A percentile compares a stretch with the other conserved stretches of the same genome.
Conservation (phyloP, 148 eudicot genomes). For the Nepenthes mirabilis region DNA sequence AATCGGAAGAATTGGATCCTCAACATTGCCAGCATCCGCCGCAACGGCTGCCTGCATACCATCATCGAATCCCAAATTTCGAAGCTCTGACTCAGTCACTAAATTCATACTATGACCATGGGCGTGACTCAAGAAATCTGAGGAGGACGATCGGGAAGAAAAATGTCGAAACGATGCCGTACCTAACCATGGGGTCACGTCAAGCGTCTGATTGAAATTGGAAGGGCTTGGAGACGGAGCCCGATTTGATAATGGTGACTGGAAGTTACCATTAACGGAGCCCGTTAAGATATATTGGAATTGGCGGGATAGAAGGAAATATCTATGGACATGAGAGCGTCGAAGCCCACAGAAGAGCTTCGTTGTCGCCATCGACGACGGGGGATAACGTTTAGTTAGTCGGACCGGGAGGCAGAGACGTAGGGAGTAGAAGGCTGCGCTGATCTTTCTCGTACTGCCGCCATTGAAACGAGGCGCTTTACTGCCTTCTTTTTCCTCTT, state of each 20-base stretch:
- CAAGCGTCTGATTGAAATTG: neutral
- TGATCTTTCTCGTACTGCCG: too few species aligned
- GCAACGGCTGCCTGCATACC: slow-evolving; percentile 11
- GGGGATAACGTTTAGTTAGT: neutral
- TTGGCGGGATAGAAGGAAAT: slow-evolving; percentile 7
- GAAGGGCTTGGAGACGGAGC: slow-evolving; percentile 2
- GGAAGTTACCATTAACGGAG: neutral
- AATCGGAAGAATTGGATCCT: slow-evolving; percentile 40
- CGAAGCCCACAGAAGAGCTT: slow-evolving; percentile 17
- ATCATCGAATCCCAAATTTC: slow-evolving; percentile 15
- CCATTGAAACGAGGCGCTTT: too few species aligned
- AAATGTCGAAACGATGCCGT: slow-evolving; percentile 18
- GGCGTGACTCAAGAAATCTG: neutral
- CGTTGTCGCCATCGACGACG: slow-evolving; percentile 26
- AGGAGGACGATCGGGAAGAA: slow-evolving; percentile 18
- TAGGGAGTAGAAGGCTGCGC: too few species aligned
- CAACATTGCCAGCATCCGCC: slow-evolving; percentile 3
- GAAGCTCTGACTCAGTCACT: slow-evolving; percentile 21
- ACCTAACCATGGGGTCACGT: neutral
- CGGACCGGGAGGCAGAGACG: too few species aligned
- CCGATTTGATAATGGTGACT: neutral
- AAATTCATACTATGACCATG: slow-evolving; percentile 15
- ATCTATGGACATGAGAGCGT: slow-evolving; percentile 12
- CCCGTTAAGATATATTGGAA: neutral
- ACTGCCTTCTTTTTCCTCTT: too few species aligned